Conservation (phyloP, 2,329 filamentous ascomycete genomes). For the Diaporthe helianthi region DNA sequence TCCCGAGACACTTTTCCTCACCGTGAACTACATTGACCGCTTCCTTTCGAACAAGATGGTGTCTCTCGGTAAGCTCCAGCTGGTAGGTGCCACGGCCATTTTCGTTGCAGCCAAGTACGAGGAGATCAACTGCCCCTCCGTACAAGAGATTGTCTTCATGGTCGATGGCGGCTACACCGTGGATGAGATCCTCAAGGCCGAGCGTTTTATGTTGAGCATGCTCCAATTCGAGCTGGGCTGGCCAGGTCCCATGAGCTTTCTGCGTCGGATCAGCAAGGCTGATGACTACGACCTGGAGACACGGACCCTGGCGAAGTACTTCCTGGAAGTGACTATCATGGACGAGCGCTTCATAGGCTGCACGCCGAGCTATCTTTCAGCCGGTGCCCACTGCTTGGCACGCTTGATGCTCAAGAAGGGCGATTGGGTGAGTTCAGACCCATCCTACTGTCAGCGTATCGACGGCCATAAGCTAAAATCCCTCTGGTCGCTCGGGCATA, state of each 20-base stretch:
- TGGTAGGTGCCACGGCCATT: constrained; percentile 94
- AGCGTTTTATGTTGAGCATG: constrained; percentile 98
- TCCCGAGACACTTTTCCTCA: constrained; percentile 93
- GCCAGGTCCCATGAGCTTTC: constrained; percentile 99
- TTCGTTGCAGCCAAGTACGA: constrained; percentile 98
- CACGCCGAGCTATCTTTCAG: constrained; percentile 88
- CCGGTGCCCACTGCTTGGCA: constrained; percentile 90
- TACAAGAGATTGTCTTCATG: constrained; percentile 98
- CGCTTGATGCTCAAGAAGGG: constrained; percentile 90
- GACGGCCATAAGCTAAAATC: constrained; percentile 24
- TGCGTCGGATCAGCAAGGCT: constrained; percentile 95
- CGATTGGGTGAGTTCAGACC: constrained; percentile 76
- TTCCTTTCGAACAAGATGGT: constrained; percentile 96
- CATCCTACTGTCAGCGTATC: not conserved
- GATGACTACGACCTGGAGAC: constrained; percentile 98
- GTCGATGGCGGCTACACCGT: constrained; percentile 88
- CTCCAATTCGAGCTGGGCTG: constrained; percentile 94
- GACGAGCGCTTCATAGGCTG: constrained; percentile 95
- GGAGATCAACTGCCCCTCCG: constrained; percentile 96
- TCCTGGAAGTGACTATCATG: constrained; percentile 96
- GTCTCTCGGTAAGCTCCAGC: constrained; percentile 91
- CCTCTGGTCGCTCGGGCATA: constrained; percentile 76
- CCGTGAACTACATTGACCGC: constrained; percentile 96
- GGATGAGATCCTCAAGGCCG: constrained; percentile 95
- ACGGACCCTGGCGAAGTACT: constrained; percentile 95